phyloP scores from a whole-genome alignment of 2,329 filamentous ascomycete genomes.

The Parafenestella ontariensis region DNA sequence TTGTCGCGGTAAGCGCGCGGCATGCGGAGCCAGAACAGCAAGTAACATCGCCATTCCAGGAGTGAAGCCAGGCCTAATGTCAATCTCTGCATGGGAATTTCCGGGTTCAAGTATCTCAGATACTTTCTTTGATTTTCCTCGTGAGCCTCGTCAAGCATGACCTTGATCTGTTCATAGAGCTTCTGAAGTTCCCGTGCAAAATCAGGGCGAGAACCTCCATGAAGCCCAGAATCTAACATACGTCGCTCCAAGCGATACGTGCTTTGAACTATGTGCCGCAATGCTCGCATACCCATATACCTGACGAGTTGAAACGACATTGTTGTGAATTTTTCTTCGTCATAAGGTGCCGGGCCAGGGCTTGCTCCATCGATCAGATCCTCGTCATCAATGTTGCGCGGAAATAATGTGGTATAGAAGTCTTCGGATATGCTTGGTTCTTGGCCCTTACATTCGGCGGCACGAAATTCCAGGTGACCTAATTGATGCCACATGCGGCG shows the following conservation, averaged over 20 bases:
- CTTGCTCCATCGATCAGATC: constrained; percentile 47
- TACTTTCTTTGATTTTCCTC: constrained; percentile 43
- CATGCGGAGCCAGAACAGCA: constrained; percentile 50
- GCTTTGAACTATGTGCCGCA: constrained; percentile 46
- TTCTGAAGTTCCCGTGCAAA: constrained; percentile 42
- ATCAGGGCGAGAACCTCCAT: constrained; percentile 43
- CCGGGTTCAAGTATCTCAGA: constrained; percentile 39
- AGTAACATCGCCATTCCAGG: constrained; percentile 47
- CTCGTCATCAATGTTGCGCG: constrained; percentile 49
- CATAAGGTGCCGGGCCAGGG: constrained; percentile 37
- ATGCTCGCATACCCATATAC: constrained; percentile 42
- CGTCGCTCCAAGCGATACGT: constrained; percentile 48
- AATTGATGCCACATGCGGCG: constrained; percentile 49
- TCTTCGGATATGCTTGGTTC: constrained; percentile 48
- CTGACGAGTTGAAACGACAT: constrained; percentile 48
- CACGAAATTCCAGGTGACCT: constrained; percentile 48
- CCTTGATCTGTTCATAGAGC: constrained; percentile 47
- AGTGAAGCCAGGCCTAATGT: constrained; percentile 40
- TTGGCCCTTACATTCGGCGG: constrained; percentile 50
- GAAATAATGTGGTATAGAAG: constrained; percentile 47
- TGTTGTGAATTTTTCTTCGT: constrained; percentile 43
- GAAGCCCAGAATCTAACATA: constrained; percentile 44
- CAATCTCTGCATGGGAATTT: constrained; percentile 42
- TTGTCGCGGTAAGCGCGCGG: constrained; percentile 46
- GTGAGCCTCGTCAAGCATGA: constrained; percentile 45